A percentile compares a stretch with the other conserved stretches of the same genome.
These are phyloP conservation scores for Arthrobotrys megalospora DNA, from an alignment of 2,329 filamentous ascomycete species.

Conservation along the genomic window DNA sequence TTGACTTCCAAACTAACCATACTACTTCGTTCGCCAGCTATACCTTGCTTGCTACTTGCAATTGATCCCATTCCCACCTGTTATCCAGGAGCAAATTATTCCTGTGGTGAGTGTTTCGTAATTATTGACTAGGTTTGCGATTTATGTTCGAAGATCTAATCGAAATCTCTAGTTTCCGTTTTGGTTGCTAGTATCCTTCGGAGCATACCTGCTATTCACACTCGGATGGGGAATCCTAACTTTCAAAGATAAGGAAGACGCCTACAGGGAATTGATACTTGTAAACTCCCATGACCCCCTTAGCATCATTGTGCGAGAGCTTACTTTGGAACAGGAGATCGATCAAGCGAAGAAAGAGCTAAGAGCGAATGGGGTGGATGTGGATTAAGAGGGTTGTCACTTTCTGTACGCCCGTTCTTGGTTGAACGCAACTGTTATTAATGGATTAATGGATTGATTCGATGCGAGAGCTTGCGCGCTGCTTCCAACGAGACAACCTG, in stretches of 20 bases:
- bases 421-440: not conserved
- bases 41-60: conserved; percentile 90
- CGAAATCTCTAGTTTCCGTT: conserved; percentile 81
- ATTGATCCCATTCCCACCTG: conserved; percentile 82
- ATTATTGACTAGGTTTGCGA: not conserved
- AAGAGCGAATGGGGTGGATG: conserved; percentile 80
- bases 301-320: not conserved
- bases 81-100: conserved; percentile 86
- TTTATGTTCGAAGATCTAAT: conserved; percentile 21
- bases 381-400: conserved; percentile 73
- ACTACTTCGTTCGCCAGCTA: conserved; percentile 72
- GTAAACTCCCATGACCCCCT: conserved; percentile 17
- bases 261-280: conserved; percentile 81
- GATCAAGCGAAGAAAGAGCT: conserved; percentile 81
- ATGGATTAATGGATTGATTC: not conserved
- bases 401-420: not conserved
- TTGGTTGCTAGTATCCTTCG: conserved; percentile 91
- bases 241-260: conserved; percentile 95
- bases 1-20: not conserved
- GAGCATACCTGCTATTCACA: conserved; percentile 90
- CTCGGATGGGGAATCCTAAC: conserved; percentile 93
- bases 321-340: conserved; percentile 74
- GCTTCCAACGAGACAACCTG: too few species aligned
- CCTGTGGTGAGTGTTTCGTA: conserved; percentile 80
- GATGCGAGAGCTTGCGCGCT: not conserved